Evolutionary conservation across 768 basidiomycete genomes (phyloP).

Genomic region (Pleurotus djamor): DNA sequence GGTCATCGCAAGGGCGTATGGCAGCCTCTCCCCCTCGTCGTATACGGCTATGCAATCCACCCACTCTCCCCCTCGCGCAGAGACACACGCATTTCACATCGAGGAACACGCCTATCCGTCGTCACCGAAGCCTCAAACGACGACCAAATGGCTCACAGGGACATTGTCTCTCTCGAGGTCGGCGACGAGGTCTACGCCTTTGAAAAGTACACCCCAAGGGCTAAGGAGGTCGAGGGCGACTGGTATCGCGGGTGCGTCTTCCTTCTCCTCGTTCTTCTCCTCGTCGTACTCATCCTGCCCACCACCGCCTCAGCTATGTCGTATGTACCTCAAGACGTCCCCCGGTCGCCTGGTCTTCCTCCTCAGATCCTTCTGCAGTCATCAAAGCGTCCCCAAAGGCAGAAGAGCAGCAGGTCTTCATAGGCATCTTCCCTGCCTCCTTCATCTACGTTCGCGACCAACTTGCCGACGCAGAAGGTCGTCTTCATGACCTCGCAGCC

Average conservation of each 20-base stretch:
- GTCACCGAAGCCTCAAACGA: slow-evolving; percentile 64
- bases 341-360: slow-evolving; percentile 60
- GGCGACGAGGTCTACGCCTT: slow-evolving; percentile 98
- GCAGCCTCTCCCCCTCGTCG: slow-evolving; percentile 59
- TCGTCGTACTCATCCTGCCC: neutral
- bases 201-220: slow-evolving; percentile 78
- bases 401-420: slow-evolving; percentile 88
- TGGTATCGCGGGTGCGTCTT: slow-evolving; percentile 93
- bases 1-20: slow-evolving; percentile 30
- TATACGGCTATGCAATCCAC: slow-evolving; percentile 92
- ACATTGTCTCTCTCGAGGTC: slow-evolving; percentile 85
- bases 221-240: slow-evolving; percentile 71
- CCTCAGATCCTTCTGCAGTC: slow-evolving; percentile 54
- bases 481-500: slow-evolving; percentile 72
- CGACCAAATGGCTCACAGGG: slow-evolving; percentile 63
- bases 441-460: slow-evolving; percentile 88
- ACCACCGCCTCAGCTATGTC: slow-evolving; percentile 59
- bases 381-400: slow-evolving; percentile 52
- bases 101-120: slow-evolving; percentile 53
- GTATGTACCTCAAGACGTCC: slow-evolving; percentile 80
- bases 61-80: slow-evolving; percentile 76
- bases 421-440: slow-evolving; percentile 91
- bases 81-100: slow-evolving; percentile 60
- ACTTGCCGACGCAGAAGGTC: slow-evolving; percentile 83
- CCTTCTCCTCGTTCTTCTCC: slow-evolving; percentile 8